Evolutionary conservation across 768 basidiomycete genomes (phyloP), one percentile per base, ranked within the genome.

Genomic region (Panaeolus papilionaceus): DNA sequence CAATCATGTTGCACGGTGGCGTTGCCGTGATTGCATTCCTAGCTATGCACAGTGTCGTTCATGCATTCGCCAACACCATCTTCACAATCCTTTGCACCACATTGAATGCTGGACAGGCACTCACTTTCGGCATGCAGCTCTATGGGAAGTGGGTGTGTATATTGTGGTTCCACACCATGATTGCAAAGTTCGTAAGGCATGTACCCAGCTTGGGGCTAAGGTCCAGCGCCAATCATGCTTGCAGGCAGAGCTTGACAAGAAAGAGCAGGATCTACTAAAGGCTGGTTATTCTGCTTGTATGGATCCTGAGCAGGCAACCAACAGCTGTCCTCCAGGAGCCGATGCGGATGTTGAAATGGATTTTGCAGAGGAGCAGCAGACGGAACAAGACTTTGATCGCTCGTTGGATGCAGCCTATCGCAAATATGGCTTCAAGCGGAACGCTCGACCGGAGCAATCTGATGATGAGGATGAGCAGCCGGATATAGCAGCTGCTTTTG

Each of bases 141-240:
- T 71, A 10, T 69, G 68, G 66, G 66, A 71, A 39, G 64, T 66
- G 3, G 66, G 70, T 14, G n/a, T 39, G 23, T 67, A 65, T 40
- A 12, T 69, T 1, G 18, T 62, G 2, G 38, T 71, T 16, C 64
- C 23, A 0, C 68, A 71, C 51, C 51, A 67, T 8, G 0, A 51
- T 18, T 65, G 47, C 2, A 10, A 4, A 18, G 16, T 14, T 14
- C 8, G 4, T 4, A 4, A n/a, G 16, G 16, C n/a, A 45, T 45
- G 44, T 18, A 45, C 10, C 14, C 6, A 7, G 16, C n/a, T 8
- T 12, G 7, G 16, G 14, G 4, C 7, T 5, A 45, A 8, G 4
- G 16, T 45, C 4, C 44, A 45, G 44, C 8, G 6, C 38, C 38
- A 39, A n/a, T n/a, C n/a, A n/a, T n/a, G n/a, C n/a, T n/a, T n/a